phyloP scores from a whole-genome alignment of 495 filamentous ascomycete genomes.

The Aspergillus leporis region DNA sequence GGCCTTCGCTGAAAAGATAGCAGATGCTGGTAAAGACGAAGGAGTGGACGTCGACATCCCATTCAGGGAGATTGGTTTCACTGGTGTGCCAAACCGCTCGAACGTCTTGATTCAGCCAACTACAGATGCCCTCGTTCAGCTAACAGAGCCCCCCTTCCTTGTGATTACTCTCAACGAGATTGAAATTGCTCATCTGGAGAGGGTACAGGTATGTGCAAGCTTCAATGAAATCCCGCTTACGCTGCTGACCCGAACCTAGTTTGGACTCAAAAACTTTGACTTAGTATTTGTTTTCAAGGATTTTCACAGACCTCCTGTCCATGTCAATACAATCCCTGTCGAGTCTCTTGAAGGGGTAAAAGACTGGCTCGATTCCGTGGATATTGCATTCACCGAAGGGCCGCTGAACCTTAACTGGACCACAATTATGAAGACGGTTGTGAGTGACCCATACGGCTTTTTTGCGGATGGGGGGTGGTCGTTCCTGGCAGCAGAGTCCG shows the following conservation, averaged over 20 bases:
- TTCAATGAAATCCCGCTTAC: background rate
- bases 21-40: conserved; percentile 81
- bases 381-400: conserved; percentile 92
- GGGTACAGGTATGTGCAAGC: conserved; percentile 66
- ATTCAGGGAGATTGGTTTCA: conserved; percentile 94
- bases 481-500: conserved; percentile 84
- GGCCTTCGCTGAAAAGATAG: conserved; percentile 94
- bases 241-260: conserved; percentile 47
- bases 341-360: conserved; percentile 93
- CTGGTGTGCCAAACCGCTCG: conserved; percentile 90
- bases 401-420: conserved; percentile 98
- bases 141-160: conserved; percentile 96
- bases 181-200: conserved; percentile 93
- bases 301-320: conserved; percentile 79
- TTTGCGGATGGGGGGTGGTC: conserved; percentile 95
- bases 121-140: conserved; percentile 95
- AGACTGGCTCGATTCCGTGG: conserved; percentile 94
- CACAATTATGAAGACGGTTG: conserved; percentile 99
- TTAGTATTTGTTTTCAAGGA: conserved; percentile 98
- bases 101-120: conserved; percentile 95
- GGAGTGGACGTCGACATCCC: conserved; percentile 93
- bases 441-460: conserved; percentile 88
- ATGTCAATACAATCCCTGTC: conserved; percentile 98
- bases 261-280: conserved; percentile 99
- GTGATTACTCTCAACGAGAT: conserved; percentile 94